Base-by-base conservation (phyloP, 192 early-diverging fungal genomes). In the Coemansia sp. region DNA sequence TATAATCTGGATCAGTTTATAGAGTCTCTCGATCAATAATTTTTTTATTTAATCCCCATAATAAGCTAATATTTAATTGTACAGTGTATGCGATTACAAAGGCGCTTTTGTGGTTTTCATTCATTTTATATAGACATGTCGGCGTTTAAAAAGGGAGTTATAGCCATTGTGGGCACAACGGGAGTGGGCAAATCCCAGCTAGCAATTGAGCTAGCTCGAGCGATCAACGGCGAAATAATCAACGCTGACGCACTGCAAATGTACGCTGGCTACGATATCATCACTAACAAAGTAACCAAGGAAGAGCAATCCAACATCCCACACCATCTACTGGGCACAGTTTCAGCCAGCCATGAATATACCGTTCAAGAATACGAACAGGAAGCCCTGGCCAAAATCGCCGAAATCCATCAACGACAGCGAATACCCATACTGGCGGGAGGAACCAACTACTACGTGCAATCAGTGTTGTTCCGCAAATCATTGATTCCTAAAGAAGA, bases 161-260 rank as follows among this genome's bases (percentile, higher is more conserved):
- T 88, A 21, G 82, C 87, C 6, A 82, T 91, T 41, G 82, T 87
- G 35, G 94, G 95, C 3, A 94, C 93, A 1, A 96, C 96, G 1
- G 96, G 94, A 10, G 93, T 94, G 11, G 96, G 96, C n/a, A 99
- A 99, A 62, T 92, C 91, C n/a, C 82, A 94, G 61, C 73, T 99
- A 9, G 87, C 90, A 5, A 84, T 99, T 28, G 87, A 96, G 59
- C 64, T 99, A 19, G 88, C 92, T 4, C 82, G 91, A 36, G 82
- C 83, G 6, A 48, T 96, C 5, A 61, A 82, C 38, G 94, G 94
- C 19, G 92, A 97, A 57, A 82, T 95, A 37, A 92, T 99, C 61
- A 97, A 96, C 66, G 90, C 88, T 1, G 96, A 99, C 61, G 88
- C 96, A 6, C 83, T 99, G 78, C 96, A 99, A 82, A 90, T 98